phyloP scores from a whole-genome alignment of 306 rosid genomes.

The Datisca glomerata region DNA sequence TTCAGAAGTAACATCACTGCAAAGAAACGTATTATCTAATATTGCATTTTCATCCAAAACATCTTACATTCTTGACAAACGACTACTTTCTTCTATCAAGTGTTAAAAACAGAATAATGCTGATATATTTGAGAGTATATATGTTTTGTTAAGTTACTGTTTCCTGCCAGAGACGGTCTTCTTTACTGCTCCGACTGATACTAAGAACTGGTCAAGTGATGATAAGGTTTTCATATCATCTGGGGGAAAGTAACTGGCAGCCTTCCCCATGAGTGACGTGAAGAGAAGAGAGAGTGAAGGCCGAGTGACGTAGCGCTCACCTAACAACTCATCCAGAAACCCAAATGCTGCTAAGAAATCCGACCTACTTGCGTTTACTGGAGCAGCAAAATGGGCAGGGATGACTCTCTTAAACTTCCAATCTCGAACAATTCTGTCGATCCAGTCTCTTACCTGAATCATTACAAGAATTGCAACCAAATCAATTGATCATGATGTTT shows the following conservation, averaged over 20 bases:
- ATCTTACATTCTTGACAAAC: too few species aligned
- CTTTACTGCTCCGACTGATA: constrained; percentile 87
- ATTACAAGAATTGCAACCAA: too few species aligned
- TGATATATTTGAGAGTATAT: background rate
- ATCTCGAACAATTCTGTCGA: constrained; percentile 53
- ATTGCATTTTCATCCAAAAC: too few species aligned
- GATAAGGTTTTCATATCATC: constrained; percentile 95
- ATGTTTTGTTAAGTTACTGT: constrained; percentile 18
- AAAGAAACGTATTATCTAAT: too few species aligned
- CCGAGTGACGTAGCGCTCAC: constrained; percentile 34
- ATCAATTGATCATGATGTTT: too few species aligned
- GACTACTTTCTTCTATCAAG: too few species aligned
- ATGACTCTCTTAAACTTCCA: constrained; percentile 87
- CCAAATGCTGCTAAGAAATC: constrained; percentile 72
- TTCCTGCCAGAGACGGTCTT: constrained; percentile 78
- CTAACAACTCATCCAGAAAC: constrained; percentile 75
- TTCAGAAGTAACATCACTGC: too few species aligned
- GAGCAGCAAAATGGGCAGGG: constrained; percentile 89
- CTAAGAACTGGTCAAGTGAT: constrained; percentile 77
- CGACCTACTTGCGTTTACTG: constrained; percentile 60
- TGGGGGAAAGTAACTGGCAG: constrained; percentile 86
- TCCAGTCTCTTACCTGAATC: constrained; percentile 87
- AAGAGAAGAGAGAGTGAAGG: constrained; percentile 63
- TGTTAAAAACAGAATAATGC: too few species aligned
- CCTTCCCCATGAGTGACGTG: constrained; percentile 76